These are phyloP conservation scores for Eragrostis nindensis DNA, from an alignment of 176 grass and related monocot genomes.

Conservation along the genomic window DNA sequence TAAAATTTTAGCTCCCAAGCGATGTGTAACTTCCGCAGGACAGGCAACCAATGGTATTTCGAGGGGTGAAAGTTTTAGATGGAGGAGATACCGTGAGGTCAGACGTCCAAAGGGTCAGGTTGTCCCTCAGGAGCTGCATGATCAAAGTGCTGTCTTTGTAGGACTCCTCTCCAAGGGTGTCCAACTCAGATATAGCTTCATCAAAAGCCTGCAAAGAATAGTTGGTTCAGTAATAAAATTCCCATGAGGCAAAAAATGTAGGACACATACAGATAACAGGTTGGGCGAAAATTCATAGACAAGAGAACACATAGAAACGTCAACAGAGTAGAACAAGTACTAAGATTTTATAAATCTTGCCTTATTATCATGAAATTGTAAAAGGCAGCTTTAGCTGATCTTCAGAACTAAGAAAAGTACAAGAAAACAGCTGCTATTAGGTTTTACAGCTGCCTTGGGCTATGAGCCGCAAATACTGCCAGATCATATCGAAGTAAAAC, in stretches of 20 bases:
- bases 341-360: neutral
- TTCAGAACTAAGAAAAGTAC: neutral
- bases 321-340: neutral
- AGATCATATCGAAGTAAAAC: neutral
- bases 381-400: neutral
- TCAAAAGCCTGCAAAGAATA: constrained; percentile 67
- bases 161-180: constrained; percentile 81
- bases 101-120: constrained; percentile 92
- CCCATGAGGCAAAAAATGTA: neutral
- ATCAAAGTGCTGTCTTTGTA: constrained; percentile 98
- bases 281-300: neutral
- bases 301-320: neutral
- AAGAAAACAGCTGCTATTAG: neutral
- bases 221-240: constrained; percentile 7
- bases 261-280: neutral
- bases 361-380: neutral
- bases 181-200: constrained; percentile 87
- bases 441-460: neutral
- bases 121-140: constrained; percentile 93
- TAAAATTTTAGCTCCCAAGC: constrained; percentile 5
- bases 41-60: neutral
- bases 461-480: neutral
- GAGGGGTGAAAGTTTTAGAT: neutral
- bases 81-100: constrained; percentile 67
- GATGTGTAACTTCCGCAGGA: no score